Conservation (phyloP, 1,139 yeast genomes). For the Scheffersomyces parashehatae region DNA sequence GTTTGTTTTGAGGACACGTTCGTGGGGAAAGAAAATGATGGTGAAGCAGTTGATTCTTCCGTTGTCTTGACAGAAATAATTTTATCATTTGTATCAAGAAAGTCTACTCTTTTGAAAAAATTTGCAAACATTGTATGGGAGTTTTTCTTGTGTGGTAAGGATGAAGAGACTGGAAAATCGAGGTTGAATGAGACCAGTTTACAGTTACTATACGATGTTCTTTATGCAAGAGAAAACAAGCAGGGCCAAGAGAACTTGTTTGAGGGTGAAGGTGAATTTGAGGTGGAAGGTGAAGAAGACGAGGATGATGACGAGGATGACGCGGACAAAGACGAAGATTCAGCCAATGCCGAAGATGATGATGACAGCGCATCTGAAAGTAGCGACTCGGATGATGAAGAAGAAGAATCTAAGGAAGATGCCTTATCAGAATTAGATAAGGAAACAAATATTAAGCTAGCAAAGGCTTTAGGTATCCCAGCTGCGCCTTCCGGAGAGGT, state of each 20-base stretch:
- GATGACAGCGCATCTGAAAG: slow-evolving; percentile 29
- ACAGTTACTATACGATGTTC: slow-evolving; percentile 34
- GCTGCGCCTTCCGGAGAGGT: slow-evolving; percentile 48
- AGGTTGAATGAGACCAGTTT: slow-evolving; percentile 22
- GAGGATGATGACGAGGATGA: slow-evolving; percentile 28
- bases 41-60: slow-evolving; percentile 41
- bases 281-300: slow-evolving; percentile 28
- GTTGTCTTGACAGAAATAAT: slow-evolving; percentile 78
- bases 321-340: slow-evolving; percentile 21
- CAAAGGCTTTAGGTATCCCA: slow-evolving; percentile 75
- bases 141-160: slow-evolving; percentile 37
- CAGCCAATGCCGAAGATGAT: slow-evolving; percentile 31
- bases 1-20: slow-evolving; percentile 46
- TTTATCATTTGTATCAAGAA: slow-evolving; percentile 72
- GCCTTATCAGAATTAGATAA: slow-evolving; percentile 59
- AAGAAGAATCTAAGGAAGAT: slow-evolving; percentile 18
- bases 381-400: slow-evolving; percentile 26
- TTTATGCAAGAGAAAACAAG: slow-evolving; percentile 74
- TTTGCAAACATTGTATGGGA: slow-evolving; percentile 80
- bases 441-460: slow-evolving; percentile 70
- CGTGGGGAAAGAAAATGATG: slow-evolving; percentile 21
- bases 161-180: slow-evolving; percentile 25
- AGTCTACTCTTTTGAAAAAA: slow-evolving; percentile 69
- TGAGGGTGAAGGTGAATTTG: slow-evolving; percentile 59
- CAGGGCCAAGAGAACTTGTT: slow-evolving; percentile 80